A percentile compares a stretch with the other conserved stretches of the same genome.
Conservation (phyloP, 148 eudicot genomes). For the Heliosperma pusillum region DNA sequence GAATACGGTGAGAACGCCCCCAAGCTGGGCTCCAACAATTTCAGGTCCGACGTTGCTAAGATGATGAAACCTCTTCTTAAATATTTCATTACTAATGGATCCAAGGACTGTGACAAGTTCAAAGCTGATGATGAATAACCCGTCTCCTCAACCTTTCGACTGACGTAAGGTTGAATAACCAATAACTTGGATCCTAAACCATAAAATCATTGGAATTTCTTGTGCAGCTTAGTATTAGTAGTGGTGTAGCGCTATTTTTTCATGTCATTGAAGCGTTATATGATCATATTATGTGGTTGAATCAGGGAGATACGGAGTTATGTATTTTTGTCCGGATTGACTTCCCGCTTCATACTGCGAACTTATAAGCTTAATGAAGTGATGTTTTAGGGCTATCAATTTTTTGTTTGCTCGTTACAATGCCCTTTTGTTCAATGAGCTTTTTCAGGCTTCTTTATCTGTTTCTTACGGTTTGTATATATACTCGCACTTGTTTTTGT, state of each 20-base stretch:
- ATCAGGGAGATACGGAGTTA: not conserved
- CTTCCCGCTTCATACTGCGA: not conserved
- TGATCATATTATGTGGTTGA: not conserved
- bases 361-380: conserved; percentile 9
- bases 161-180: conserved; percentile 18
- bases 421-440: too few relatives aligned
- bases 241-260: conserved; percentile 1
- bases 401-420: not conserved
- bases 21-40: conserved; percentile 27
- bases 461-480: too few relatives aligned
- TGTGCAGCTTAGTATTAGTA: conserved; percentile 21
- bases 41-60: conserved; percentile 37
- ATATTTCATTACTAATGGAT: conserved; percentile 48
- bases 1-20: conserved; percentile 27
- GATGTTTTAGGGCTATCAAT: not conserved
- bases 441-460: too few relatives aligned
- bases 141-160: not conserved
- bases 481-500: too few relatives aligned
- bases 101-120: conserved; percentile 50
- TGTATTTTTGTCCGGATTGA: not conserved
- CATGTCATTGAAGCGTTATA: not conserved
- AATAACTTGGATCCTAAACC: not conserved
- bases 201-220: conserved; percentile 8
- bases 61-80: conserved; percentile 38
- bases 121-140: conserved; percentile 18